Evolutionary conservation across 306 rosid genomes (phyloP), one percentile per base, ranked within the genome.

Genomic region (Sophora flavescens): DNA sequence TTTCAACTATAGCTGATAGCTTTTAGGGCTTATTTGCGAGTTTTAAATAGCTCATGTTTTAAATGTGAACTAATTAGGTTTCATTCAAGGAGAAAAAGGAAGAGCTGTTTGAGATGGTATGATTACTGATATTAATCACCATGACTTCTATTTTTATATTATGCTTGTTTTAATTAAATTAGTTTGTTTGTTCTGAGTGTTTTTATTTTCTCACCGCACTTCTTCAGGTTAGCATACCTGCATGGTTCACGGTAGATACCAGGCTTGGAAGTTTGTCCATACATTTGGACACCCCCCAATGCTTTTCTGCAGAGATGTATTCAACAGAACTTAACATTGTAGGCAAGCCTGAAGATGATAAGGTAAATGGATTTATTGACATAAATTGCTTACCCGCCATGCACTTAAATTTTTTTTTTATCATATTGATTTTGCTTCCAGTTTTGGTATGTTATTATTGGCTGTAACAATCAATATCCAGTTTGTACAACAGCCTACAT

Each of bases 291-390:
- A 84, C 96, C 62, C 96, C 97, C 38, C 97, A 90, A 65, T 93
- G 97, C 82, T 93, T 93, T 81, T 86, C 90, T 5, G 96, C 97
- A 6, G 97, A 93, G 87, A 89, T 93, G 97, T 93, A 93, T 82
- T 93, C 96, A 1, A 89, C 89, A 41, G 97, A 93, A 56, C 93
- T 93, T 44, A 89, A 82, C 81, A 90, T 93, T 87, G 80, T 60
- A 15, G 96, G 92, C 77, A 90, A 90, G 86, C 93, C 96, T 10
- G 97, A 93, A 81, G 97, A 93, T 74, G 97, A 93, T 65, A 93
- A 93, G 97, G 97, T 93, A 72, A 74, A 60, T 68, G 70, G 13
- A 22, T 63, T 52, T 60, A 26, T 39, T 11, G 7, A 63, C 53
- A 6, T 42, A 10, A 73, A 44, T 44, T 44, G 22, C 45, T 10